phyloP scores from a whole-genome alignment of 257 asterid genomes.

The Solanum clarkiae region DNA sequence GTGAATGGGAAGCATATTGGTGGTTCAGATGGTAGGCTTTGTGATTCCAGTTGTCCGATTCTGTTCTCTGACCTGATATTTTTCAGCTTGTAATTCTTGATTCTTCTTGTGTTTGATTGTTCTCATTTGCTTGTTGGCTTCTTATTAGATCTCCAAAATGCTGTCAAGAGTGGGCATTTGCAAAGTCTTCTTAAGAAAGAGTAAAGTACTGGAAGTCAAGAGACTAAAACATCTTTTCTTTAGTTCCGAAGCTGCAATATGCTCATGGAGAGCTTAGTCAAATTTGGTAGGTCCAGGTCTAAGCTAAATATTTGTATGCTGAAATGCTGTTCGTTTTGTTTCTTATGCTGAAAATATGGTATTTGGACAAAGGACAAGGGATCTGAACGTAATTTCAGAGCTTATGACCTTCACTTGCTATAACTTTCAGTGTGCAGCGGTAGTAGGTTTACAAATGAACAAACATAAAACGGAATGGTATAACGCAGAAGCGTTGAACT shows the following conservation, averaged over 20 bases:
- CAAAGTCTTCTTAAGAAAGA: conserved; percentile 20
- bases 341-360: neutral
- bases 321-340: neutral
- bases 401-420: neutral
- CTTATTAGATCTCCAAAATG: conserved; percentile 25
- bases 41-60: neutral
- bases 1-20: conserved; percentile 96
- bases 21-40: conserved; percentile 70
- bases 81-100: neutral
- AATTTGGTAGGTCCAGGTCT: neutral
- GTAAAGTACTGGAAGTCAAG: neutral
- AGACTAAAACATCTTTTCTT: neutral
- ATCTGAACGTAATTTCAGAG: neutral
- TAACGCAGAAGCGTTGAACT: neutral
- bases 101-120: neutral
- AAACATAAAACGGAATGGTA: neutral
- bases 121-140: neutral
- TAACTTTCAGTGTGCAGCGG: neutral
- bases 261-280: neutral
- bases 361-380: neutral
- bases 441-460: neutral
- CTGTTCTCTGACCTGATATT: neutral
- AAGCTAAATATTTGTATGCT: neutral
- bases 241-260: neutral
- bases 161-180: conserved; percentile 23